Evolutionary conservation across 768 basidiomycete species (phyloP), one percentile per base, ranked within the genome.

Genomic region (Termitomyces sp.): DNA sequence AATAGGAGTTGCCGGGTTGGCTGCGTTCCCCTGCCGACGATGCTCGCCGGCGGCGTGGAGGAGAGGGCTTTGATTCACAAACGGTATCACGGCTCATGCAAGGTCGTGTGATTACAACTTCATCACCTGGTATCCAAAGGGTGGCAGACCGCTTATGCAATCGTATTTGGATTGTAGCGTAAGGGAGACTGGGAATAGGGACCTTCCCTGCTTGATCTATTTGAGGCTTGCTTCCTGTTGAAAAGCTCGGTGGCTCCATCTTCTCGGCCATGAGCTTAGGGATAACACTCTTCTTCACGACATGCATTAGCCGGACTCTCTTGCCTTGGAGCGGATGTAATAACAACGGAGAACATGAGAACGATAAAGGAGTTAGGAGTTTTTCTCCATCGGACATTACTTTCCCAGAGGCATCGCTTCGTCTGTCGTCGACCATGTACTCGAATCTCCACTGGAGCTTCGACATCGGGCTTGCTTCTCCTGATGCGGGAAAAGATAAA

Each of bases 391-490:
- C 73, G n/a, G 81, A 63, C 17, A 73, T 63, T 56, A 73, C 64
- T 60, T 75, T 77, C 23, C 81, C 80, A 4, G 75, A 72, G 7
- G 67, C 67, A 23, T 80, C 75, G 23, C 71, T 70, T 53, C 73
- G 69, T 33, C 82, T 76, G 60, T 90, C 84, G 41, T 81, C 80
- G 10, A 94, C 87, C 33, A 84, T 64, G 66, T 94, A 94, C 54
- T 89, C 87, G 60, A 94, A 87, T 55, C 82, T 81, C 93, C 92
- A 94, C 23, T 73, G 71, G 17, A 90, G 70, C 55, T 78, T 81
- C 21, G 68, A 64, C 37, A 57, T 40, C 40, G 64, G 64, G 10
- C 57, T 58, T 11, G 63, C 60, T 12, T 66, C 61, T 5, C 59
- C 53, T n/a, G 59, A 49, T 8, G 55, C n/a, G 28, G 67, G 56